Evolutionary conservation across 2,329 filamentous ascomycete species (phyloP).

Genomic region (Malbranchea cinnamomea): DNA sequence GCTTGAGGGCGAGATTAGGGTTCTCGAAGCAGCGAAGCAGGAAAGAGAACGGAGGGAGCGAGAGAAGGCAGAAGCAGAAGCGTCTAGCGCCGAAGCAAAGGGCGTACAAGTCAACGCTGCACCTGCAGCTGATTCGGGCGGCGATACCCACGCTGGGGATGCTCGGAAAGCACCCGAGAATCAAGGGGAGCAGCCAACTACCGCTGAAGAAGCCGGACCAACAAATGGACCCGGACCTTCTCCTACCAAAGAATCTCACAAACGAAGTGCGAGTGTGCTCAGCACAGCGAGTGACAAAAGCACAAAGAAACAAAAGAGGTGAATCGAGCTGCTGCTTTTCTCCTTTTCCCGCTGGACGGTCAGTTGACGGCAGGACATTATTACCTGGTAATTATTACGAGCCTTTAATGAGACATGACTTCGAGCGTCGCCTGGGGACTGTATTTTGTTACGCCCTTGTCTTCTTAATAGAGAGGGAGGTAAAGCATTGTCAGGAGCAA

Average conservation of each 20-base stretch:
- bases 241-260: constrained; percentile 33
- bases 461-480: too few species aligned
- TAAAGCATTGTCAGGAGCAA: too few species aligned
- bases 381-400: too few species aligned
- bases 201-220: constrained; percentile 6
- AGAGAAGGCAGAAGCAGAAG: constrained; percentile 14
- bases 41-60: constrained; percentile 24
- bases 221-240: constrained; percentile 11
- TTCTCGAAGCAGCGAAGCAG: constrained; percentile 28
- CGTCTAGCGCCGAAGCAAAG: constrained; percentile 20
- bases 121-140: constrained; percentile 3
- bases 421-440: too few species aligned
- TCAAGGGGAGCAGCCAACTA: constrained; percentile 1
- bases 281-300: constrained; percentile 52
- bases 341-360: too few species aligned
- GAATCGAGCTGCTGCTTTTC: too few species aligned
- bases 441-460: too few species aligned
- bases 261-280: constrained; percentile 71
- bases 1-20: constrained; percentile 32
- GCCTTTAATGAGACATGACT: too few species aligned
- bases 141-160: constrained; percentile 7
- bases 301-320: constrained; percentile 34
- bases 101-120: constrained; percentile 20
- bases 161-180: too few species aligned
- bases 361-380: too few species aligned